Evolutionary conservation across 2,329 filamentous ascomycete genomes (phyloP).

Genomic region (Cadophora gregata): DNA sequence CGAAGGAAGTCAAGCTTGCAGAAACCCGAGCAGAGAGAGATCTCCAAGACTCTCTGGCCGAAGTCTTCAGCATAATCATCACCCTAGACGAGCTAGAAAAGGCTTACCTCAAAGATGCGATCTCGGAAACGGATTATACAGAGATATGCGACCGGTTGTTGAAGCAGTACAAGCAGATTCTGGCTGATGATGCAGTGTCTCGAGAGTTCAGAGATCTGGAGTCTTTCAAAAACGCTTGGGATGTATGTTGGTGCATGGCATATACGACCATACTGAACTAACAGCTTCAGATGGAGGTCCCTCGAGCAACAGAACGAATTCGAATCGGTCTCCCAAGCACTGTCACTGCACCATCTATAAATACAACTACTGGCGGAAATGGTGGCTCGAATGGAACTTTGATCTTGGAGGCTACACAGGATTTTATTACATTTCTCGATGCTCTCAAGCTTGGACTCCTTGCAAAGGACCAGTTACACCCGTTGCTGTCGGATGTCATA

Average conservation of each 20-base stretch:
- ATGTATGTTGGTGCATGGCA: conserved; percentile 65
- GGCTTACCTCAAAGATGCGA: conserved; percentile 94
- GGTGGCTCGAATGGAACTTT: conserved; percentile 58
- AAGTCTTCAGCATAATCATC: conserved; percentile 97
- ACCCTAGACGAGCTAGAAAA: conserved; percentile 96
- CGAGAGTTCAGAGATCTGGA: conserved; percentile 86
- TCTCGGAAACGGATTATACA: conserved; percentile 90
- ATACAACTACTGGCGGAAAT: conserved; percentile 49
- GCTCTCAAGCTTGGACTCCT: conserved; percentile 90
- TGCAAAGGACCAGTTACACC: conserved; percentile 96
- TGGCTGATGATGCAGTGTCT: conserved; percentile 91
- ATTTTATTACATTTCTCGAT: conserved; percentile 98
- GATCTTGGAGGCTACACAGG: conserved; percentile 91
- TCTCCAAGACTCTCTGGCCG: conserved; percentile 92
- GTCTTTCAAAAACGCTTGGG: conserved; percentile 89
- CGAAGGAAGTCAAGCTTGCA: conserved; percentile 90
- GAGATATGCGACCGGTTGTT: conserved; percentile 93
- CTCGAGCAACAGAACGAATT: conserved; percentile 89
- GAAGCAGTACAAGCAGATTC: conserved; percentile 95
- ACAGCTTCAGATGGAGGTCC: conserved; percentile 80
- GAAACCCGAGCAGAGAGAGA: conserved; percentile 88
- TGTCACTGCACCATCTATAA: conserved; percentile 57
- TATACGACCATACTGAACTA: neutral
- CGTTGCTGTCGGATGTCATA: conserved; percentile 91
- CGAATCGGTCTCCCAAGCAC: conserved; percentile 93